A percentile compares a stretch with the other conserved stretches of the same genome.
phyloP scores from a whole-genome alignment of 208 protist species.

The Leishmania aethiopica region DNA sequence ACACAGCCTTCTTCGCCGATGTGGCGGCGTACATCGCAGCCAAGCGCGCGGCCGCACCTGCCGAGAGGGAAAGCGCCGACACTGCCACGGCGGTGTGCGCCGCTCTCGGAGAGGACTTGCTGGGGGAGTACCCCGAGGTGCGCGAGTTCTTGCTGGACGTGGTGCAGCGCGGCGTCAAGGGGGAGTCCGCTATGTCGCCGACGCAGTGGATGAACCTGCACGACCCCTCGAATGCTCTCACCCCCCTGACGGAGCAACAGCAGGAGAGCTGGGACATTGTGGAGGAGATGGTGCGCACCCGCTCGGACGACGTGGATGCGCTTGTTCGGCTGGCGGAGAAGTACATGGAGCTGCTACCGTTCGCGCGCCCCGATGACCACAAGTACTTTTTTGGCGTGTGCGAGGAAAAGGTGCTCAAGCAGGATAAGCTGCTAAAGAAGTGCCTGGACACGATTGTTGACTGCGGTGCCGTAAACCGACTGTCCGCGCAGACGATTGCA shows the following conservation, averaged over 20 bases:
- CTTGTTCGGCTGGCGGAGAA: constrained; percentile 49
- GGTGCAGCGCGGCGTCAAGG: constrained; percentile 33
- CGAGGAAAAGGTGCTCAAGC: constrained; percentile 86
- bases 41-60: constrained; percentile 26
- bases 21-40: constrained; percentile 54
- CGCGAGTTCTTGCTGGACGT: constrained; percentile 59
- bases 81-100: constrained; percentile 44
- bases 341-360: constrained; percentile 62
- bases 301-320: constrained; percentile 43
- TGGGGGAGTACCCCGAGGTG: constrained; percentile 43
- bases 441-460: constrained; percentile 64
- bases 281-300: constrained; percentile 71
- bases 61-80: constrained; percentile 41
- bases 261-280: constrained; percentile 70
- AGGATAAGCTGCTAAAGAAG: constrained; percentile 76
- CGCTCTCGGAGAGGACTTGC: constrained; percentile 58
- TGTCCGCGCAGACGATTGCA: constrained; percentile 69
- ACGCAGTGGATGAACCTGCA: constrained; percentile 80
- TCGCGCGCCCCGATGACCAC: constrained; percentile 77
- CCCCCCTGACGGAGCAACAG: constrained; percentile 60
- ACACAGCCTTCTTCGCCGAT: constrained; percentile 48
- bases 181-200: constrained; percentile 51
- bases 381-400: constrained; percentile 88
- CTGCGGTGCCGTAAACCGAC: constrained; percentile 41
- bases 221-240: constrained; percentile 62